Base-by-base conservation (phyloP, 129 eudicot genomes). In the Helichrysum umbraculigerum region DNA sequence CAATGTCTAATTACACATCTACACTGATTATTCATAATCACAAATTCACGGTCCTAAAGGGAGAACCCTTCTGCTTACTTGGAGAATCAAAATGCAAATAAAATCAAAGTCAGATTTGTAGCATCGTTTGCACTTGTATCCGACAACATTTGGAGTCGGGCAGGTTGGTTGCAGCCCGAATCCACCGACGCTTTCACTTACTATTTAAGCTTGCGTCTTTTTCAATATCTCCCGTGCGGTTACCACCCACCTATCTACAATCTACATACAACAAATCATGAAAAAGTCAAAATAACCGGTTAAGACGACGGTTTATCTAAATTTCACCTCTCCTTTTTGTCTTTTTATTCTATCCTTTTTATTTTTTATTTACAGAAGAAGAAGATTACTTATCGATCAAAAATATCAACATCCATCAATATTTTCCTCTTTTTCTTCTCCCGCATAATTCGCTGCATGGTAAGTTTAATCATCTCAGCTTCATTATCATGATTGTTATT, bases 391-490 rank as follows among this genome's bases (percentile, higher is more conserved):
- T 20, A 47, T 47, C 12, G 54, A 47, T 47, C n/a, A 47, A 47
- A 57, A 57, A 20, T 57, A 19, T 21, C 22, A 6, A 6, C 20
- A 19, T 8, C 10, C 4, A 20, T n/a, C 22, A 0, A 19, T 57
- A 19, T 57, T n/a, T 57, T 6, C 21, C 42, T 51, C 73, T 20
- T 22, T 50, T 22, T 50, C 35, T 30, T 56, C 16, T 12, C 69
- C 33, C 63, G 32, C 39, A 66, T 79, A 16, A 52, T 73, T 79
- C 73, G 20, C 73, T 57, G 21, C 66, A 78, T 51, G 82, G 82
- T 79, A 62, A 60, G 57, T 77, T 5, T 37, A 20, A 44, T 71
- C 29, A 61, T 71, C 72, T 70, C 60, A 11, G 11, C 25, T 7
- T n/a, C 17, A 19, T 66, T 47, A 4, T 32, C 50, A 32, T 39